A percentile compares a stretch with the other conserved stretches of the same genome.
These are phyloP conservation scores for Amaranthus tricolor DNA, from an alignment of 179 eudicot genomes.

Conservation along the genomic window DNA sequence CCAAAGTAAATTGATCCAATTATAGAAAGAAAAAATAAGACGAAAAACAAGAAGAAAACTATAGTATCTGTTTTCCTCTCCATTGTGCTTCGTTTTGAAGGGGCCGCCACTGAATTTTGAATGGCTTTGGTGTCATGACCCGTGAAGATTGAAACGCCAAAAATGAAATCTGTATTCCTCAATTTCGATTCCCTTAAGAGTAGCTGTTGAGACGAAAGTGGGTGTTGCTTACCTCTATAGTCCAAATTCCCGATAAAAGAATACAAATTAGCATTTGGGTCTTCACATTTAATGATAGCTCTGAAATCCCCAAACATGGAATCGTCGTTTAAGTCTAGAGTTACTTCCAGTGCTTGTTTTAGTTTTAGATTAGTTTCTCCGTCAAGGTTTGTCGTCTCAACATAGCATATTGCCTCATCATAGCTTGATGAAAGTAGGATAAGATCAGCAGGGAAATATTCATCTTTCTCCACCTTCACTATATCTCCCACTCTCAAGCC, in stretches of 20 bases:
- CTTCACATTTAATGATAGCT: conserved; percentile 65
- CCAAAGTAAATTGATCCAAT: conserved; percentile 63
- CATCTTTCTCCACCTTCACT: conserved; percentile 72
- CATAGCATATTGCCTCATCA: conserved; percentile 70
- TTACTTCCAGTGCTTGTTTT: conserved; percentile 65
- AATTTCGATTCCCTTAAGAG: conserved; percentile 73
- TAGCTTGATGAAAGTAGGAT: conserved; percentile 79
- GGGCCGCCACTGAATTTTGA: conserved; percentile 64
- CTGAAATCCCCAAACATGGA: conserved; percentile 41
- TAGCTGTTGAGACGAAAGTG: conserved; percentile 65
- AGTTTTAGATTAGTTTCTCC: conserved; percentile 87
- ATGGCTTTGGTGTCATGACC: conserved; percentile 77
- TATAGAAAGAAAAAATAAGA: conserved; percentile 39
- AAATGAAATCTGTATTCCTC: conserved; percentile 59
- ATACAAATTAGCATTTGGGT: conserved; percentile 73
- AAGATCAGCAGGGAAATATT: conserved; percentile 76
- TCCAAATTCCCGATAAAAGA: conserved; percentile 62
- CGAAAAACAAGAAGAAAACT: conserved; percentile 47
- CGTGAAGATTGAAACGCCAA: conserved; percentile 67
- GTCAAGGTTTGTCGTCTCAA: conserved; percentile 86
- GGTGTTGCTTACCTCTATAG: conserved; percentile 37
- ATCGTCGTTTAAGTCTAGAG: conserved; percentile 52
- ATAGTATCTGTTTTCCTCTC: conserved; percentile 63
- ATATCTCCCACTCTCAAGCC: conserved; percentile 74
- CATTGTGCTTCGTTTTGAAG: conserved; percentile 75